Evolutionary conservation across 1,139 yeast species (phyloP).

Genomic region (Saccharomyces uvarum): DNA sequence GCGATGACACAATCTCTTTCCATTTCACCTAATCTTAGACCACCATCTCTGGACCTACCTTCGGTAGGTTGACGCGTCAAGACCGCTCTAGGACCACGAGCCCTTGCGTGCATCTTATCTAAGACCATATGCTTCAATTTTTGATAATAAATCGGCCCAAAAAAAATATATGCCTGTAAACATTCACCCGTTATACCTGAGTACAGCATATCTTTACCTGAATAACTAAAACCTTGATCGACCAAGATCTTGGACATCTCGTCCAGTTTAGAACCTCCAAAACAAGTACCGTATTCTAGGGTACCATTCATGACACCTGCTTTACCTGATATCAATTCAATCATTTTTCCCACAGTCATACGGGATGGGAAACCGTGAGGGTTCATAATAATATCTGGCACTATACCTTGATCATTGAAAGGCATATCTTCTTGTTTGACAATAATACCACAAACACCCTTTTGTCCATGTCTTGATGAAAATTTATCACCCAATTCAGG

Average conservation of each 20-base stretch:
- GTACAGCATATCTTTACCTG: constrained; percentile 95
- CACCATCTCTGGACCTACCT: constrained; percentile 99
- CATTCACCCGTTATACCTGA: constrained; percentile 99
- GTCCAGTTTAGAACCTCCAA: constrained; percentile 90
- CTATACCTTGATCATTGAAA: constrained; percentile 79
- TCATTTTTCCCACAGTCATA: constrained; percentile 99
- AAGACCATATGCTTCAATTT: constrained; percentile 97
- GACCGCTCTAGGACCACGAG: constrained; percentile 98
- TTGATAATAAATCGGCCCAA: constrained; percentile 97
- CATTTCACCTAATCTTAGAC: constrained; percentile 97
- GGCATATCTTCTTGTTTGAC: constrained; percentile 96
- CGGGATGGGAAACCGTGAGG: constrained; percentile 99
- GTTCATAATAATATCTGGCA: constrained; percentile 95
- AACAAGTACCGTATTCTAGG: constrained; percentile 93
- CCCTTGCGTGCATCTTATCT: constrained; percentile 99
- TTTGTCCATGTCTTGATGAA: constrained; percentile 95
- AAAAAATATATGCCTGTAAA: constrained; percentile 92
- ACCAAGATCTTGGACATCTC: constrained; percentile 93
- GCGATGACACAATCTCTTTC: constrained; percentile 99
- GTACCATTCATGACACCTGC: constrained; percentile 94
- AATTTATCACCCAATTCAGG: constrained; percentile 98
- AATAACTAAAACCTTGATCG: constrained; percentile 85
- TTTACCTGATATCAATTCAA: constrained; percentile 90
- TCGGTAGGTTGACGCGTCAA: constrained; percentile 97
- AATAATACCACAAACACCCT: constrained; percentile 97